A percentile compares a stretch with the other conserved stretches of the same genome.
Conservation (phyloP, 768 basidiomycete species). For the Crepidotus variabilis region DNA sequence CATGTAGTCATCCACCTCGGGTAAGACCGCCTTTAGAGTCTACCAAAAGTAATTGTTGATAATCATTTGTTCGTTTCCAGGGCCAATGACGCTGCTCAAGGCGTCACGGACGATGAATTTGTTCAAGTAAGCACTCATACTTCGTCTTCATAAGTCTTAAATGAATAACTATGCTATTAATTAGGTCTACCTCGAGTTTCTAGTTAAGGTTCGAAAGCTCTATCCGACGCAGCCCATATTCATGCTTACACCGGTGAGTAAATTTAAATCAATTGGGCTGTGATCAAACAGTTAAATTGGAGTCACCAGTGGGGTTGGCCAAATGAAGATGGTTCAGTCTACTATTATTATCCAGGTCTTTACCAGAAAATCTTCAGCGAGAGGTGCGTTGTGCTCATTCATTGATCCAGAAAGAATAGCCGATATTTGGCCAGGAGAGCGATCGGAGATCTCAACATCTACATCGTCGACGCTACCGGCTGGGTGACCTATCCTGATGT, state of each 20-base stretch:
- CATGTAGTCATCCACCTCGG: conserved; percentile 58
- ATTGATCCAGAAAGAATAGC: neutral
- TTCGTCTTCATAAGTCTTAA: conserved; percentile 3
- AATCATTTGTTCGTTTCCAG: conserved; percentile 18
- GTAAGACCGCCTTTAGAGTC: conserved; percentile 18
- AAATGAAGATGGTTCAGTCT: conserved; percentile 38
- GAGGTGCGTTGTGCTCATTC: conserved; percentile 19
- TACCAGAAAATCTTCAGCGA: conserved; percentile 43
- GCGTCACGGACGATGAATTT: conserved; percentile 39
- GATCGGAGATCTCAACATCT: conserved; percentile 43
- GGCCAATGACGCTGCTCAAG: conserved; percentile 55
- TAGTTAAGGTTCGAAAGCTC: conserved; percentile 38
- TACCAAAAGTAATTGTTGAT: neutral
- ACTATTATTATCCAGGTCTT: conserved; percentile 43
- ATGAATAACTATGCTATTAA: neutral
- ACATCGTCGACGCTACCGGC: conserved; percentile 52
- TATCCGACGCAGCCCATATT: conserved; percentile 46
- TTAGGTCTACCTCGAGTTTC: conserved; percentile 46
- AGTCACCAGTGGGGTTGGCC: conserved; percentile 66
- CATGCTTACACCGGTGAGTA: conserved; percentile 50
- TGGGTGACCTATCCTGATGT: conserved; percentile 52
- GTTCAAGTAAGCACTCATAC: too few relatives aligned
- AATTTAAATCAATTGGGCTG: too few relatives aligned
- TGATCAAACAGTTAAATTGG: too few relatives aligned
- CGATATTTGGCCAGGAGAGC: conserved; percentile 23